Evolutionary conservation across 2,329 filamentous ascomycete genomes (phyloP).

Genomic region (Drechmeria coniospora): DNA sequence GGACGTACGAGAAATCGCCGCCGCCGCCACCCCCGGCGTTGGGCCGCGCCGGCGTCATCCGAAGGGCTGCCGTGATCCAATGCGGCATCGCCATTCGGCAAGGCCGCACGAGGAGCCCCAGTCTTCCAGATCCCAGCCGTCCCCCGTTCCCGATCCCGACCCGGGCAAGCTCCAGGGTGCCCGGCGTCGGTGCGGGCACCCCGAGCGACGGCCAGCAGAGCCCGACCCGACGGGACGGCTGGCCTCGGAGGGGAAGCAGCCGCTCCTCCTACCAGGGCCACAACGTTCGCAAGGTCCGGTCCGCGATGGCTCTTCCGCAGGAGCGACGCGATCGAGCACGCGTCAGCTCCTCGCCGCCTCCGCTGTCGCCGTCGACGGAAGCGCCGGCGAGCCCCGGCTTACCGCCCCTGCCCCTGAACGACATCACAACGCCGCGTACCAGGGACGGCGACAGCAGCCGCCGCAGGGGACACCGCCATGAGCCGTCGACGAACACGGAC

Average conservation of each 20-base stretch:
- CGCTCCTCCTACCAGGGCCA: conserved; percentile 36
- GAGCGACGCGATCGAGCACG: conserved; percentile 33
- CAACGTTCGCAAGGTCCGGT: conserved; percentile 72
- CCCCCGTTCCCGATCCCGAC: conserved; percentile 90
- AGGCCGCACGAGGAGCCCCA: conserved; percentile 49
- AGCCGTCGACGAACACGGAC: conserved; percentile 44
- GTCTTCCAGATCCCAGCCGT: conserved; percentile 38
- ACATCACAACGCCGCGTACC: conserved; percentile 46
- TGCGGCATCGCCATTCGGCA: conserved; percentile 59
- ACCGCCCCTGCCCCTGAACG: conserved; percentile 60
- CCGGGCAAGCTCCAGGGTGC: conserved; percentile 70
- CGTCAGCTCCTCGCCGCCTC: conserved; percentile 45
- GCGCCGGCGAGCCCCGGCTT: conserved; percentile 53
- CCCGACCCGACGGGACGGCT: conserved; percentile 48
- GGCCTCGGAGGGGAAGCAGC: conserved; percentile 35
- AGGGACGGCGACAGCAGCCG: conserved; percentile 23
- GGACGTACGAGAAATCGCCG: conserved; percentile 22
- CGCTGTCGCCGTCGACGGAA: conserved; percentile 52
- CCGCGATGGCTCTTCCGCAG: conserved; percentile 56
- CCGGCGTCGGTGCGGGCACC: conserved; percentile 47
- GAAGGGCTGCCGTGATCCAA: conserved; percentile 66
- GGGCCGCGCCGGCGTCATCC: conserved; percentile 47
- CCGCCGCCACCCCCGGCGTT: conserved; percentile 15
- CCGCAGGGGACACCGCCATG: conserved; percentile 35
- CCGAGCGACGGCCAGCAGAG: conserved; percentile 61